These are phyloP conservation scores for Coprinellus micaceus DNA, from an alignment of 768 basidiomycete species.

Conservation along the genomic window DNA sequence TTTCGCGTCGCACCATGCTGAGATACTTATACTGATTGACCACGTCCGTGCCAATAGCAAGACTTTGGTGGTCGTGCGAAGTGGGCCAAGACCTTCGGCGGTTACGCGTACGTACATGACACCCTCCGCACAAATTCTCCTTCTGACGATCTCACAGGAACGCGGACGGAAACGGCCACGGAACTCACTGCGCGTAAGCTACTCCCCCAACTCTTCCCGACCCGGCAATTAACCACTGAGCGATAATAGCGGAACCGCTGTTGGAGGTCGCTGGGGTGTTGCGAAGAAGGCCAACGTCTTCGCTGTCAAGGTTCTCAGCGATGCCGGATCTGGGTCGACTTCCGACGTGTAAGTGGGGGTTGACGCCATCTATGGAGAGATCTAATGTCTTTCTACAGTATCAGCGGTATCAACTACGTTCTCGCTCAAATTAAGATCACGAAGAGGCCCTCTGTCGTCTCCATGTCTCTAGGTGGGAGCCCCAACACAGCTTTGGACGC, in stretches of 20 bases:
- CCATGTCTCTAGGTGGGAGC: constrained; percentile 32
- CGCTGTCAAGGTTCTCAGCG: constrained; percentile 39
- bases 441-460: constrained; percentile 26
- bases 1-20: background rate
- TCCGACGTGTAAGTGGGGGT: constrained; percentile 15
- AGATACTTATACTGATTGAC: background rate
- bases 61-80: constrained; percentile 39
- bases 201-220: no score
- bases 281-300: constrained; percentile 31
- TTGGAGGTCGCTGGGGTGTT: constrained; percentile 23
- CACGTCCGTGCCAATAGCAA: constrained; percentile 13
- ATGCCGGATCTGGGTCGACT: constrained; percentile 21
- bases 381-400: no score
- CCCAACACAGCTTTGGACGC: constrained; percentile 23
- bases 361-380: no score
- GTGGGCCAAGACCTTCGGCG: constrained; percentile 35
- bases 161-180: constrained; percentile 37
- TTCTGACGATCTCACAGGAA: constrained; percentile 3
- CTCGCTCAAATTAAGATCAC: constrained; percentile 11
- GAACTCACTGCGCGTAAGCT: constrained; percentile 31
- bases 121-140: background rate
- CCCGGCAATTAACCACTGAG: no score
- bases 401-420: constrained; percentile 30
- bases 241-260: constrained; percentile 27
- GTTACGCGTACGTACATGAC: constrained; percentile 8